Evolutionary conservation across 169 alveolate species (phyloP), one percentile per base, ranked within the genome.

Genomic region (Amoebophrya sp.): DNA sequence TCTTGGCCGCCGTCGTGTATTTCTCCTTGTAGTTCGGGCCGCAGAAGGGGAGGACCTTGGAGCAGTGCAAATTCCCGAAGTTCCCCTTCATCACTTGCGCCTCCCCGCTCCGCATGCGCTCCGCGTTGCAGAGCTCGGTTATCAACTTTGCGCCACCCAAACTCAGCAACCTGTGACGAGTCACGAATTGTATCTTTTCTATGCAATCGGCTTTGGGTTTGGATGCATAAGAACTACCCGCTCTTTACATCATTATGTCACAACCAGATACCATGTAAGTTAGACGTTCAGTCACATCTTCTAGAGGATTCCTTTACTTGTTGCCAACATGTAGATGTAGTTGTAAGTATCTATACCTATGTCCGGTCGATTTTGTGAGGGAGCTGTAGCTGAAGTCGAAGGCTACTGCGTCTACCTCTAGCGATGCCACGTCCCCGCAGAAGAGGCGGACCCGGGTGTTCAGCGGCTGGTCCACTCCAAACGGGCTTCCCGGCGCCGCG

Each of bases 21-120:
- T 66, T 66, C 83, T 18, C 39, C 83, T 66, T 66, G 83, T 66
- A 66, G 35, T 66, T 66, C 10, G 83, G 83, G 18, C 83, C 83
- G 35, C 83, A 66, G 32, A 66, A 66, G 35, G 83, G 83, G 38
- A 66, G 38, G 29, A 66, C 29, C 35, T 66, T 18, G 2, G 2
- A 1, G 35, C 83, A 66, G 32, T 66, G 32, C 12, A 66, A 25
- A 25, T 66, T 66, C 10, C 83, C 83, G 35, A 66, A 66, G 35
- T 66, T 66, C 83, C 83, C 83, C 18, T 66, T 66, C 83, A 66
- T 66, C 35, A 66, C 0, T 1, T 12, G 32, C 35, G 83, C 83
- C 39, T 66, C 83, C 32, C 83, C 83, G 32, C 35, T 12, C 0
- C 83, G 83, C 83, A 66, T 66, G 38, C 83, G 83, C 39, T 66